Evolutionary conservation across 2,329 filamentous ascomycete species (phyloP), one percentile per base, ranked within the genome.

Genomic region (Cercospora zeina): DNA sequence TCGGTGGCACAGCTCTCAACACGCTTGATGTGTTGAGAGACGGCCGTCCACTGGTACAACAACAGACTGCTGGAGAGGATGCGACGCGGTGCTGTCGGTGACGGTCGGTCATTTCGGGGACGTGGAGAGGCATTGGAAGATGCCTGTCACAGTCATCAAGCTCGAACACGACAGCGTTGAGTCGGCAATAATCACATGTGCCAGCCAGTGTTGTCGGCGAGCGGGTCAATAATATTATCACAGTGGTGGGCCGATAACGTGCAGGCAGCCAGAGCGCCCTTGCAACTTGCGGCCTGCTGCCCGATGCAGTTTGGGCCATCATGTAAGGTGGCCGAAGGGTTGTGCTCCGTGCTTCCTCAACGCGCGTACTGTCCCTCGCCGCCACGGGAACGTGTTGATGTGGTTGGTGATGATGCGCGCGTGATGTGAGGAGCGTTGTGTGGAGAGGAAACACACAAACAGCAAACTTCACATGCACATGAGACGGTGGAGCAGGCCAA

Each of bases 21-120:
- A 37, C 14, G 47, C 30, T 10, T 51, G 47, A 51, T 5, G 14
- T 51, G 24, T 30, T 51, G 24, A 33, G 24, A 27, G 30, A 33
- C 24, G 24, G 8, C 14, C 24, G 24, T 9, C 24, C 30, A 51
- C 13, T 51, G 47, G 47, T 33, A 51, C 47, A 50, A 3, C 34
- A 8, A 14, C 34, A 16, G 36, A 33, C 24, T 30, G 47, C 47
- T 16, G 9, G 47, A 31, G 30, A 33, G 16, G 30, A 33, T 51
- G 24, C 13, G 47, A 51, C 47, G 47, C 24, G 10, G 42, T 58
- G 55, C 36, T 49, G 55, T 16, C 36, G 36, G 11, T 58, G 39
- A 49, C 42, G 31, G n/a, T 34, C 39, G 55, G 55, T 53, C 64
- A 66, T 66, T 62, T 66, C 64, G 64, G 64, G 51, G 21, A 21